phyloP scores from a whole-genome alignment of 371 early-diverging fungal species.

The Mucor mucedo region DNA sequence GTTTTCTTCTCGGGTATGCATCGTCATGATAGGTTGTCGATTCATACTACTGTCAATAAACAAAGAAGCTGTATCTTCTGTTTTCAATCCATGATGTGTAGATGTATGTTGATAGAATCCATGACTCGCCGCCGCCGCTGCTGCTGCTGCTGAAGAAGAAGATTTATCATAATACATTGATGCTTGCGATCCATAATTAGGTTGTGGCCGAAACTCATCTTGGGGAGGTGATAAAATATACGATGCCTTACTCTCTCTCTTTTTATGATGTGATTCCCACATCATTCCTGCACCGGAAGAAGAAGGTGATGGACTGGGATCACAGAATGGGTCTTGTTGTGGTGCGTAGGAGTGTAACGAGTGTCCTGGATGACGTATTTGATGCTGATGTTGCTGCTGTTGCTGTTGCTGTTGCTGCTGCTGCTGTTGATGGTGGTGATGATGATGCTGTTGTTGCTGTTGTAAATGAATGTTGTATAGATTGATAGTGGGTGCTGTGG shows the following conservation, averaged over 20 bases:
- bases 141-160: too few species aligned
- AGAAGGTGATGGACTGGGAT: not conserved
- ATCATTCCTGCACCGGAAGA: not conserved
- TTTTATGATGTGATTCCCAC: not conserved
- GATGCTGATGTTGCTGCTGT: not conserved
- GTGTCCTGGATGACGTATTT: too few species aligned
- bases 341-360: too few species aligned
- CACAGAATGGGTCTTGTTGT: not conserved
- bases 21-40: constrained; percentile 5
- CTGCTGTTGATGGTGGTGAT: not conserved
- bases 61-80: not conserved
- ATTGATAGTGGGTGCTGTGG: not conserved
- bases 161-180: constrained; percentile 1
- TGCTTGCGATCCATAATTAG: too few species aligned
- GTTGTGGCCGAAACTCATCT: not conserved
- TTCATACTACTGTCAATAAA: constrained; percentile 5
- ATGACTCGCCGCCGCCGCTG: too few species aligned
- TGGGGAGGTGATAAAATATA: not conserved
- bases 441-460: constrained; percentile 2
- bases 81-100: not conserved
- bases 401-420: not conserved
- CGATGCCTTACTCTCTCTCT: not conserved
- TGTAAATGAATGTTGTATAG: constrained; percentile 4
- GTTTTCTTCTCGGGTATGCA: constrained; percentile 6
- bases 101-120: not conserved